Conservation (phyloP, 75 land plant genomes). For the Pinus tabuliformis region DNA sequence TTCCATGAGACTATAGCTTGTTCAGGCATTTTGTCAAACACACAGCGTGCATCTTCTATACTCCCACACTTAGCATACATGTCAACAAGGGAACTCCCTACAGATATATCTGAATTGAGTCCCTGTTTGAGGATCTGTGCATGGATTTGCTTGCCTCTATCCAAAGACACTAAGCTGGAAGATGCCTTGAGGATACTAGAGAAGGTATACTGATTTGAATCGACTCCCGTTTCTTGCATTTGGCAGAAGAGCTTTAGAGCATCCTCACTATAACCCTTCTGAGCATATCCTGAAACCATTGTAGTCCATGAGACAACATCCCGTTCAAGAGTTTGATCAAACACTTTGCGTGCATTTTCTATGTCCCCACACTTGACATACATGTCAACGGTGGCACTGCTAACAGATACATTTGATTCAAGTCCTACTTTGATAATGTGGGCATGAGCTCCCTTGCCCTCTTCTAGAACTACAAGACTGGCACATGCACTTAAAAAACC, state of each 20-base stretch:
- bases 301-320: conserved; percentile 23
- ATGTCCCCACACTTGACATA: conserved; percentile 33
- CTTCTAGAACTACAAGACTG: conserved; percentile 12
- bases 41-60: conserved; percentile 18
- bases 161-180: neutral
- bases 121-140: conserved; percentile 21
- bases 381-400: neutral
- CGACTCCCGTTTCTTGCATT: neutral
- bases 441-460: conserved; percentile 38
- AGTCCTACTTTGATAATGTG: conserved; percentile 37
- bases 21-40: conserved; percentile 47
- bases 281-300: conserved; percentile 14
- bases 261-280: neutral
- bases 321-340: conserved; percentile 11
- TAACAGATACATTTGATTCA: conserved; percentile 12
- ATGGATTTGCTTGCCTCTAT: conserved; percentile 17
- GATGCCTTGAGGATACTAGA: neutral
- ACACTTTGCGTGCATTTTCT: conserved; percentile 17
- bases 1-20: conserved; percentile 54
- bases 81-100: conserved; percentile 46
- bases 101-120: conserved; percentile 22
- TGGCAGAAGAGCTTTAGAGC: conserved; percentile 2
- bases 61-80: conserved; percentile 53
- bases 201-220: conserved; percentile 4
- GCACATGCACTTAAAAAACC: conserved; percentile 46